These are phyloP conservation scores for Lycium ferocissimum DNA, from an alignment of 257 asterid species.

Conservation along the genomic window DNA sequence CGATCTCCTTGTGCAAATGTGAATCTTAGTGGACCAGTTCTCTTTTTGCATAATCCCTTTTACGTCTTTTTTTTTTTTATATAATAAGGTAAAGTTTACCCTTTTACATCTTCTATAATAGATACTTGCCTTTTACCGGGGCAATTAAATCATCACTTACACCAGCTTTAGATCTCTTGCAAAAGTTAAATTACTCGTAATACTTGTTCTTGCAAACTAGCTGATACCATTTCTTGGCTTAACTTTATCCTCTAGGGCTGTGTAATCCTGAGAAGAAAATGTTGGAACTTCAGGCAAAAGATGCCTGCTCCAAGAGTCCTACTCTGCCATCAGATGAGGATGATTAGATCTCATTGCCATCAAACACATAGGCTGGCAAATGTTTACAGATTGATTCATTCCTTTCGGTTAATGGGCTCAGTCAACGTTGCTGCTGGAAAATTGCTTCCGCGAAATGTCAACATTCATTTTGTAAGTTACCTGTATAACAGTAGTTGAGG, in stretches of 20 bases:
- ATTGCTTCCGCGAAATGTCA: background rate
- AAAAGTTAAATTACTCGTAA: background rate
- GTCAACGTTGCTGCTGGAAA: slow-evolving; percentile 20
- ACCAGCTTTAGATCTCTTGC: background rate
- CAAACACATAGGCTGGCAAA: background rate
- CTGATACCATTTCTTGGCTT: slow-evolving; percentile 1
- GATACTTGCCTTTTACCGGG: background rate
- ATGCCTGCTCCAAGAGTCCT: slow-evolving; percentile 80
- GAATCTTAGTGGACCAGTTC: background rate
- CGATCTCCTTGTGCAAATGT: background rate
- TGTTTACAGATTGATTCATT: slow-evolving; percentile 15
- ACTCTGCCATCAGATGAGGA: slow-evolving; percentile 73
- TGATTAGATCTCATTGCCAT: slow-evolving; percentile 36
- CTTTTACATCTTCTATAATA: background rate
- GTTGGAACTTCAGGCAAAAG: slow-evolving; percentile 83
- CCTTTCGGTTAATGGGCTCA: slow-evolving; percentile 21
- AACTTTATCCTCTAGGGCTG: slow-evolving; percentile 58
- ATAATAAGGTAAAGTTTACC: no score
- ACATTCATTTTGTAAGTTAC: background rate
- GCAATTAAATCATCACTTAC: background rate
- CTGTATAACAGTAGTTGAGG: background rate
- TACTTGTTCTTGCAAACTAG: background rate
- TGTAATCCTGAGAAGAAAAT: slow-evolving; percentile 91
- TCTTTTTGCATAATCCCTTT: background rate
- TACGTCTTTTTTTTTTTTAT: no score